phyloP scores from a whole-genome alignment of 2,329 filamentous ascomycete genomes.

The Aphanoascus verrucosus region DNA sequence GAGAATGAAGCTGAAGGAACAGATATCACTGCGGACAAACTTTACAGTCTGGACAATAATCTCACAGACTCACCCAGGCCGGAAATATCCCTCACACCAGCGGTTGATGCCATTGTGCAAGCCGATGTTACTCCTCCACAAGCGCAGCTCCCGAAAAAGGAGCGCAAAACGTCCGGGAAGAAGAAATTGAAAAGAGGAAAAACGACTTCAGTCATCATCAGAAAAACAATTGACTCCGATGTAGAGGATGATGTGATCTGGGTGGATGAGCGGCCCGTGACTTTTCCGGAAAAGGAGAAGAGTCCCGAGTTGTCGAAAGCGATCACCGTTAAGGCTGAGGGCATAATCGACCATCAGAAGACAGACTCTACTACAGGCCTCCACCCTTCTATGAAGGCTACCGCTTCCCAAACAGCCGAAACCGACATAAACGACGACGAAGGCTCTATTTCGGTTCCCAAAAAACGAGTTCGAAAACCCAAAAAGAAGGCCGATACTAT shows the following conservation, averaged over 20 bases:
- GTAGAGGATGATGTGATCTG: constrained; percentile 36
- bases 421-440: not conserved
- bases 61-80: not conserved
- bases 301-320: not conserved
- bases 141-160: not conserved
- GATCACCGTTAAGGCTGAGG: not conserved
- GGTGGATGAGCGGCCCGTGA: constrained; percentile 24
- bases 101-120: not conserved
- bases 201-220: constrained; percentile 28
- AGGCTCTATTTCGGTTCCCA: constrained; percentile 16
- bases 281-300: not conserved
- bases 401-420: not conserved
- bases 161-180: constrained; percentile 29
- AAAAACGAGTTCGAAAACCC: constrained; percentile 36
- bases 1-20: not conserved
- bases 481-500: constrained; percentile 26
- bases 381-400: not conserved
- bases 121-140: not conserved
- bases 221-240: constrained; percentile 23
- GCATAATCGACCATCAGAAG: not conserved
- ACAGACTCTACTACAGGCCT: not conserved
- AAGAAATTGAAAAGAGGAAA: constrained; percentile 38
- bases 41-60: not conserved
- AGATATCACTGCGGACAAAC: not conserved
- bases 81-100: not conserved